Evolutionary conservation across 331 rosid genomes (phyloP), one percentile per base, ranked within the genome.

Genomic region (Rhamnella rubrinervis): DNA sequence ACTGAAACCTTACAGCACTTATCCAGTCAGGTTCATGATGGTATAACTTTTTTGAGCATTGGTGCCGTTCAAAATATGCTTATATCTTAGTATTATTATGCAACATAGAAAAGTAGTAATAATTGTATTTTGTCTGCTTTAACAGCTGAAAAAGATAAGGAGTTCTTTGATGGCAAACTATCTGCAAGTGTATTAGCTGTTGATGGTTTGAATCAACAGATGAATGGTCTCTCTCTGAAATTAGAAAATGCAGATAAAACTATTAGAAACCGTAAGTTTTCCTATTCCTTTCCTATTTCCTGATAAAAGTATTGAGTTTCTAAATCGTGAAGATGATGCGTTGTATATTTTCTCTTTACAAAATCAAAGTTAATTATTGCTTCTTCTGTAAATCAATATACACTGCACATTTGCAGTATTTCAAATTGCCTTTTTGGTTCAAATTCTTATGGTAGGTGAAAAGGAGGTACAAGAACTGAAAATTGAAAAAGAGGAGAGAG

Each of bases 61-160:
- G 55, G 25, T 44, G 37, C 26, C 19, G 41, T 59, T 49, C 20
- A 5, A 0, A 61, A 50, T 58, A 31, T 74, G 41, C 63, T 17
- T 63, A 38, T 2, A 52, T 59, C 40, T 11, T 40, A 38, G 28
- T 63, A 25, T 8, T 64, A 44, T 4, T 44, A 7, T 7, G 55
- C 6, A 9, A 44, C 19, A 38, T 20, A 17, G 56, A 28, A 55
- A 16, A 20, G 39, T 44, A 72, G 35, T 19, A 21, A 19, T 61
- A 28, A 51, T 51, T 73, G n/a, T 61, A 17, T 50, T 75, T 67
- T 63, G 23, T 59, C 57, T 78, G 23, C 21, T 80, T 46, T 31
- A 51, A 74, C 78, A 95, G 98, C 95, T 39, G 96, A 91, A 76
- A 87, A 78, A 82, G 97, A 91, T 71, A 89, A 83, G 81, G 85